Percentiles rank a stretch among this genome's conserved stretches.
phyloP scores from a whole-genome alignment of 2,329 filamentous ascomycete species.

The Hypoxylon sp. region DNA sequence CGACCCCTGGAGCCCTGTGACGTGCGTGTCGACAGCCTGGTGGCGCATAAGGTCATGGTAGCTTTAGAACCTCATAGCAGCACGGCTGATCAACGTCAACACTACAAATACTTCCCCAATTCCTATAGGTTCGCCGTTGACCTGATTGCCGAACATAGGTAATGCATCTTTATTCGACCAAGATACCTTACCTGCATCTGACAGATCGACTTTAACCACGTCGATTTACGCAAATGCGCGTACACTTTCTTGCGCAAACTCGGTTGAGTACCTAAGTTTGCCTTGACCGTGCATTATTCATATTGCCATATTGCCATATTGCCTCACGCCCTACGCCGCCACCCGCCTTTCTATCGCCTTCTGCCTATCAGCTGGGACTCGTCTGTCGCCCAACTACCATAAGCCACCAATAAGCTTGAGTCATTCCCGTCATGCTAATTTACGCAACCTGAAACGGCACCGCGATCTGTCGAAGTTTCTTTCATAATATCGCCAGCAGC shows the following conservation, averaged over 20 bases:
- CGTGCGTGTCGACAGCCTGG: slow-evolving; percentile 22
- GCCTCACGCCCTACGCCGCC: neutral
- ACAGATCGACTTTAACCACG: neutral
- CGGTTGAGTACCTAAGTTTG: slow-evolving; percentile 6
- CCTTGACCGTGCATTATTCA: slow-evolving; percentile 7
- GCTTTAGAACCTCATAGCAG: slow-evolving; percentile 29
- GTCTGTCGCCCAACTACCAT: neutral
- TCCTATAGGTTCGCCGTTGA: neutral
- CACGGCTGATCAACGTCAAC: slow-evolving; percentile 33
- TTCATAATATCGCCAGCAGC: neutral
- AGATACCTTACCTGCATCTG: slow-evolving; percentile 15
- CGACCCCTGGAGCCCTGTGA: slow-evolving; percentile 23
- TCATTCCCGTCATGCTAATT: slow-evolving; percentile 24
- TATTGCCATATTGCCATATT: neutral
- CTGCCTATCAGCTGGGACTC: neutral
- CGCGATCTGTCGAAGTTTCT: slow-evolving; percentile 14
- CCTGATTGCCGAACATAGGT: neutral
- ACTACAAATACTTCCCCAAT: neutral
- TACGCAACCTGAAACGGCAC: slow-evolving; percentile 18
- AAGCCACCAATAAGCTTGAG: slow-evolving; percentile 2
- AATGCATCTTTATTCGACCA: neutral
- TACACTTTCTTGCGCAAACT: slow-evolving; percentile 31
- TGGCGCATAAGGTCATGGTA: slow-evolving; percentile 23
- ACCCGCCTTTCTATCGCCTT: neutral
- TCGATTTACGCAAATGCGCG: slow-evolving; percentile 38